Base-by-base conservation (phyloP, 139 green algal species). In the Chlorella sp. region DNA sequence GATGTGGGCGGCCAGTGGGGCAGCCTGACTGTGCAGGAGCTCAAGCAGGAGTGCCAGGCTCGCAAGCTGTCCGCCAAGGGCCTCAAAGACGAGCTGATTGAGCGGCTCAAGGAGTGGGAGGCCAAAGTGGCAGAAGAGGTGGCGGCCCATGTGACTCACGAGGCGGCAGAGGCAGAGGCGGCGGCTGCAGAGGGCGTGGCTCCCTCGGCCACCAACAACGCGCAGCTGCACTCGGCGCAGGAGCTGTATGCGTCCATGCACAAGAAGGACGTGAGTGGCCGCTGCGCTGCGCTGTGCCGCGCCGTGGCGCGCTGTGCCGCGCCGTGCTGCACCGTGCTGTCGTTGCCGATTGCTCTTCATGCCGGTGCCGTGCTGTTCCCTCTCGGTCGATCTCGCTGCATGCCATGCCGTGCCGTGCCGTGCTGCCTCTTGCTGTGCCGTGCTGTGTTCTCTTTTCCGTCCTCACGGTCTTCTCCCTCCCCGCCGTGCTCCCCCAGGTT, bases 21-120 rank as follows among this genome's bases (percentile, higher is more conserved):
- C 64, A 53, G 40, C 40, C 40, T 86, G 64, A 87, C 87, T 14
- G 87, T 87, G 30, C 37, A 48, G 61, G 34, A 90, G 79, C 79
- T 90, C 37, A 68, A 69, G 61, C 37, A 81, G 64, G 81, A 78
- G 61, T 86, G 87, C 80, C 9, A 42, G 16, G 18, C 76, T 24
- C 80, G 77, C 69, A 71, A 71, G 42, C 86, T 92, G 69, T 37
- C 78, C 30, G 64, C 36, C 30, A 91, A 77, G 30, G 87, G 87
- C 16, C 85, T 85, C 34, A 91, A 91, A 34, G 69, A 61, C 18
- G 81, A 93, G 60, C 53, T 93, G 18, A 60, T 93, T 28, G 21
- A 53, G 53, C n/a, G 81, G 53, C 81, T 93, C 68, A 34, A 82
- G 53, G 80, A 79, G 57, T 81, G 57, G 40, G 68, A 90, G 4